phyloP scores from a whole-genome alignment of 345 rosid species.

The Pistacia atlantica region DNA sequence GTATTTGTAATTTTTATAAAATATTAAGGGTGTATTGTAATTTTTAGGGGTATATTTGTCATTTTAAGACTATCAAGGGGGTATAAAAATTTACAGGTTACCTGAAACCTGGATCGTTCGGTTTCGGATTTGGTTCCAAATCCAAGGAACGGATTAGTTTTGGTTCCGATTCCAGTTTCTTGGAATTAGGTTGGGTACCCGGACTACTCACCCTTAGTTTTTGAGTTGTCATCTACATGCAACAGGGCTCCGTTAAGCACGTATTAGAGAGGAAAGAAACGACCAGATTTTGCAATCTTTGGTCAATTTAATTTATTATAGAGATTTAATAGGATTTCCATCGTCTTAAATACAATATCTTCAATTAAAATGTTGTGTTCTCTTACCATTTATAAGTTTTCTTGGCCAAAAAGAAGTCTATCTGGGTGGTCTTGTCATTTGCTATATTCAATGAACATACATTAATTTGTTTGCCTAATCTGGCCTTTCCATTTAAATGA shows the following conservation, averaged over 20 bases:
- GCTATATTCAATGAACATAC: too few relatives aligned
- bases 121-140: too few relatives aligned
- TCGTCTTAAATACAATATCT: not conserved
- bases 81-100: too few relatives aligned
- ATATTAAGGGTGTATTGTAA: too few relatives aligned
- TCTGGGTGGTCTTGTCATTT: not conserved
- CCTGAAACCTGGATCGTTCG: too few relatives aligned
- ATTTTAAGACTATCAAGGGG: too few relatives aligned
- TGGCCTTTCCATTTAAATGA: not conserved
- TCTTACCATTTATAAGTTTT: not conserved
- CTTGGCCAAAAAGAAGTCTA: too few relatives aligned
- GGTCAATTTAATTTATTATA: constrained; percentile 1
- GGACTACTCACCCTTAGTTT: not conserved
- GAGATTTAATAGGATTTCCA: not conserved
- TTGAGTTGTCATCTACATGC: not conserved
- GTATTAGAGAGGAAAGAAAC: constrained; percentile 3
- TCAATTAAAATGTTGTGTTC: not conserved
- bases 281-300: not conserved
- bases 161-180: too few relatives aligned
- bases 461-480: not conserved
- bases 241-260: not conserved
- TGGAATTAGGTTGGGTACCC: too few relatives aligned
- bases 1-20: too few relatives aligned
- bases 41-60: too few relatives aligned
- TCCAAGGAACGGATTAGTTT: too few relatives aligned